Percentiles rank a stretch among this genome's conserved stretches.
These are phyloP conservation scores for Leptosphaerulina australis DNA, from an alignment of 2,329 filamentous ascomycete species.

Conservation along the genomic window DNA sequence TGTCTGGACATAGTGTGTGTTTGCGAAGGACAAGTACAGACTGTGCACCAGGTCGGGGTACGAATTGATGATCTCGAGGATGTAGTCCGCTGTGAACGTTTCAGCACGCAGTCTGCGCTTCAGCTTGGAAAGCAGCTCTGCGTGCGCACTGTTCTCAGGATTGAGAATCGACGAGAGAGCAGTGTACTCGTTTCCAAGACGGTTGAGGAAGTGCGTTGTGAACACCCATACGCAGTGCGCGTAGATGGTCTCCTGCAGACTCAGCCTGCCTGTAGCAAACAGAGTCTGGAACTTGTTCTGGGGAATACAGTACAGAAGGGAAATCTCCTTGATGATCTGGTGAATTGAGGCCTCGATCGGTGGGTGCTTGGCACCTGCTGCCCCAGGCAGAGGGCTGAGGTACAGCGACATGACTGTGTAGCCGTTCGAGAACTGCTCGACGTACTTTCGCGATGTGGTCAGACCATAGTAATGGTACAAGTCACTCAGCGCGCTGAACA, in stretches of 20 bases:
- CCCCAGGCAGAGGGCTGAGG: constrained; percentile 69
- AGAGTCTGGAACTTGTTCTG: constrained; percentile 94
- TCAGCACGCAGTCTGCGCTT: constrained; percentile 95
- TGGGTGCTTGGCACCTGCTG: constrained; percentile 62
- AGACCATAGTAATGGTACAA: constrained; percentile 99
- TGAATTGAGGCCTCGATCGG: constrained; percentile 94
- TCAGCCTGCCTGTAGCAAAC: constrained; percentile 84
- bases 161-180: constrained; percentile 84
- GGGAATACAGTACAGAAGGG: constrained; percentile 94
- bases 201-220: constrained; percentile 96
- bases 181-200: constrained; percentile 87
- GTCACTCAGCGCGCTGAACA: constrained; percentile 95
- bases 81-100: constrained; percentile 98
- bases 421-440: constrained; percentile 97
- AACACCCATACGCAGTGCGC: constrained; percentile 98
- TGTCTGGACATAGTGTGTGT: constrained; percentile 76
- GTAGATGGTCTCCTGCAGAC: constrained; percentile 95
- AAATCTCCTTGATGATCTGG: constrained; percentile 98
- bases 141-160: constrained; percentile 79
- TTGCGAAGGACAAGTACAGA: constrained; percentile 90
- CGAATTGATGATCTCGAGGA: constrained; percentile 91
- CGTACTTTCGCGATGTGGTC: constrained; percentile 94
- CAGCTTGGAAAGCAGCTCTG: constrained; percentile 86
- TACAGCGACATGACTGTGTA: constrained; percentile 98
- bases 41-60: constrained; percentile 87